Base-by-base conservation (phyloP, 495 filamentous ascomycete genomes). In the Penicillium daleae region DNA sequence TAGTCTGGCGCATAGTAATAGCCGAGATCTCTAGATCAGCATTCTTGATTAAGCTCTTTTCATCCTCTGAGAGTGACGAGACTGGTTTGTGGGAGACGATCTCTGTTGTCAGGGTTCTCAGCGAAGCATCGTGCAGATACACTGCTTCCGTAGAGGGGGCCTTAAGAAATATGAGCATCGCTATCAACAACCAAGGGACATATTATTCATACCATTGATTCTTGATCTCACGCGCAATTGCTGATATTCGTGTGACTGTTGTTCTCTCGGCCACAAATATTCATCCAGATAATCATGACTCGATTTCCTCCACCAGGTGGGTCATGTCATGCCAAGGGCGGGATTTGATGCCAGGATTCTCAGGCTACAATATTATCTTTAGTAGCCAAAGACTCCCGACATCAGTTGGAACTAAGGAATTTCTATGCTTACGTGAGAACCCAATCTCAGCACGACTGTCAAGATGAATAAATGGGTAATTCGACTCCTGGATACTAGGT, bases 51-150 rank as follows among this genome's bases (percentile, higher is more conserved):
- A 76, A 68, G 26, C 56, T 33, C 56, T 71, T 72, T 31, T 85
- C 81, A 37, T 77, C 72, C 46, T 83, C 79, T 17, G 80, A 66
- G 0, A 88, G 80, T 3, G 70, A 62, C 2, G 79, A 66, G 56
- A 87, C 71, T 29, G 82, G 75, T 40, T 75, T 73, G 42, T 80
- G 75, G 24, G 80, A 78, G 37, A 76, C 66, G 49, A 87, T 68
- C 40, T 78, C 71, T 13, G 83, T 81, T 6, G 76, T 70, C 42
- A 82, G 70, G 21, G 66, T 76, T 67, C 78, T 71, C 15, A 85
- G 77, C 48, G 81, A 75, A 55, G 78, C 79, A 67, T 87, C 80
- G 52, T 84, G 74, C 59, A 87, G 85, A 66, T 86, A 88, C 29
- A 83, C 72, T 40, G 73, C 67, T 61, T 72, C 71, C 42, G 71